Conservation (phyloP, 257 asterid genomes). For the Cordia subcordata region DNA sequence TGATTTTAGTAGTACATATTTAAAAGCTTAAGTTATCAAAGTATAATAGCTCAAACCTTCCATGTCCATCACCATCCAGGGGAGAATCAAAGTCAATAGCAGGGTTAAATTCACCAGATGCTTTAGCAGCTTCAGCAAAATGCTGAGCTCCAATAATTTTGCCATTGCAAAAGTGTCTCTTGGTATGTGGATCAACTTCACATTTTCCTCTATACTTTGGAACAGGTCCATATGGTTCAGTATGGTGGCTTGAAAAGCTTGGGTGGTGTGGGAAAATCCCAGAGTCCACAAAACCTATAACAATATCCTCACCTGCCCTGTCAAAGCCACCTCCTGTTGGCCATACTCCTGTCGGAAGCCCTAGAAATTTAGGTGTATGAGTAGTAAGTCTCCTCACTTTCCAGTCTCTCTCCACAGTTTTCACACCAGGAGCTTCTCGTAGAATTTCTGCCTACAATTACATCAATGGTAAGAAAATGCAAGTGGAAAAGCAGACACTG, state of each 20-base stretch:
- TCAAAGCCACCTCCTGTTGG: conserved; percentile 95
- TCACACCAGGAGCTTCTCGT: conserved; percentile 75
- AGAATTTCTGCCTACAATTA: conserved; percentile 89
- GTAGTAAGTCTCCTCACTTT: conserved; percentile 92
- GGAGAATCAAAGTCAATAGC: conserved; percentile 83
- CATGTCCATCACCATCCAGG: conserved; percentile 97
- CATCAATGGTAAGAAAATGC: conserved; percentile 37
- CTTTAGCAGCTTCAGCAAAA: conserved; percentile 95
- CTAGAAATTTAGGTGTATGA: conserved; percentile 95
- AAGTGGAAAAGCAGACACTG: neutral
- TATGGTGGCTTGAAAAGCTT: conserved; percentile 61
- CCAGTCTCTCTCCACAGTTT: conserved; percentile 92
- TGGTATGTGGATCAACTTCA: conserved; percentile 72
- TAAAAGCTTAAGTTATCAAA: neutral
- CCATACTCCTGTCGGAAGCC: conserved; percentile 99
- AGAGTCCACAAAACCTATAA: conserved; percentile 92
- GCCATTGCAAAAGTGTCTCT: conserved; percentile 78
- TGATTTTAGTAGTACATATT: too few relatives aligned
- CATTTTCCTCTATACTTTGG: conserved; percentile 89
- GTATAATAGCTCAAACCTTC: conserved; percentile 52
- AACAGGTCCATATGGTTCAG: conserved; percentile 86
- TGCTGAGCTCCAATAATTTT: conserved; percentile 98
- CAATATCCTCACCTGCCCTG: conserved; percentile 92
- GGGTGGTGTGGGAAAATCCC: conserved; percentile 95
- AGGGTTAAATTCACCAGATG: conserved; percentile 84